Base-by-base conservation (phyloP, 805 yeast species). In the Wickerhamomyces canadensis region DNA sequence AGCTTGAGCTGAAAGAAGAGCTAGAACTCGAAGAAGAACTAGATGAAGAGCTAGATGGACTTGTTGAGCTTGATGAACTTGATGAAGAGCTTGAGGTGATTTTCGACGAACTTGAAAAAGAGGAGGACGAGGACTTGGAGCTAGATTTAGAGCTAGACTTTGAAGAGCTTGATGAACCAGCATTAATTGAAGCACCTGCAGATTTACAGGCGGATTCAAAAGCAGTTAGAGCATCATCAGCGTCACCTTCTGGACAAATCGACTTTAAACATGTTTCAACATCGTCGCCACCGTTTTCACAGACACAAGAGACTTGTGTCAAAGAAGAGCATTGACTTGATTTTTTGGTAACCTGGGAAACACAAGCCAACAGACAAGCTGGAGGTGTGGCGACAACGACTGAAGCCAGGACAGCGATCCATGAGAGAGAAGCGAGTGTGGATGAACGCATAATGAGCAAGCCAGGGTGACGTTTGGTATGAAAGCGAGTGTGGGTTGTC, bases 311-410 rank as follows among this genome's bases (percentile, higher is more conserved):
- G 47, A 85, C 67, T 54, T 83, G 77, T 58, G 74, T 74, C 60
- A 86, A 60, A 40, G 78, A 67, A 42, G 65, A 49, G 63, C 93
- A 84, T 33, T 65, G 42, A 30, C 75, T 61, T n/a, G 78, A 70
- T 4, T 51, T 43, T 58, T 73, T 73, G 44, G 72, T 68, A 37
- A 83, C 89, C 52, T 76, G 71, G 39, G 86, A 72, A 41, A 84
- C 91, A 74, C 96, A 87, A 27, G 95, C 94, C 60, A 88, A 70
- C 48, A 88, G 65, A 70, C 96, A 88, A 27, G 96, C 96, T 42
- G 96, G 96, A 35, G 96, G 93, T 37, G 91, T 70, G 37, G 84
- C 74, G 21, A 72, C 70, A 27, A 40, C 57, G 27, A 42, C 27
- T 15, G 36, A 14, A 27, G 49, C 40, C 14, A 52, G 39, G 11